Conservation (phyloP, 768 basidiomycete genomes). For the Steccherinum ochraceum region DNA sequence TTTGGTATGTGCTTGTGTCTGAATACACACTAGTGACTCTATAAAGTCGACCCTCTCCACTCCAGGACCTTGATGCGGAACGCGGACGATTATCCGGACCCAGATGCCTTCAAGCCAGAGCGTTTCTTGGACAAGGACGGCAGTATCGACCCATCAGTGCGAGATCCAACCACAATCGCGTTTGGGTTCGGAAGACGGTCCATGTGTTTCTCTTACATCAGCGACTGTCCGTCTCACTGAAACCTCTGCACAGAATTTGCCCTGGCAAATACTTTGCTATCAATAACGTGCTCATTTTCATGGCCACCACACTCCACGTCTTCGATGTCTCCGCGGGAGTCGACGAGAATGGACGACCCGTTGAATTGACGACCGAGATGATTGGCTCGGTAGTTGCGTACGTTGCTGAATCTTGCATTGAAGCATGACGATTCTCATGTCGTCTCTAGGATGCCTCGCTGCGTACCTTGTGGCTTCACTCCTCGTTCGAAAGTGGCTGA, state of each 20-base stretch:
- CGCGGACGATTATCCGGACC: constrained; percentile 11
- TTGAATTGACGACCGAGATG: not conserved
- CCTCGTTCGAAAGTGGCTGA: too few species aligned
- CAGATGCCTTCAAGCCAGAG: constrained; percentile 15
- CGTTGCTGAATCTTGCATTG: too few species aligned
- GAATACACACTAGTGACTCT: not conserved
- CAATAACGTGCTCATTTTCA: not conserved
- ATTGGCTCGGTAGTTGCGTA: not conserved
- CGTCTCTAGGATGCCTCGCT: too few species aligned
- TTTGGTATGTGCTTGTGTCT: not conserved
- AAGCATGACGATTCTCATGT: too few species aligned
- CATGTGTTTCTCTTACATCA: not conserved
- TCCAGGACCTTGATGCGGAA: constrained; percentile 10
- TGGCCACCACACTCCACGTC: not conserved
- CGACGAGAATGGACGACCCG: not conserved
- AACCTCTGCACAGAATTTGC: not conserved
- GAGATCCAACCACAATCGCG: not conserved
- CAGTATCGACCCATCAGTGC: not conserved
- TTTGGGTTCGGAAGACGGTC: constrained; percentile 1
- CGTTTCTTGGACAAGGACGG: constrained; percentile 12
- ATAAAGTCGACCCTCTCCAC: not conserved
- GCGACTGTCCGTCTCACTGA: not conserved
- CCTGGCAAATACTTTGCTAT: not conserved
- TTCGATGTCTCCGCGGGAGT: not conserved
- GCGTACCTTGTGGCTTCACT: too few species aligned